Conservation (phyloP, 2,329 filamentous ascomycete genomes). For the Fusarium pseudonygamai region DNA sequence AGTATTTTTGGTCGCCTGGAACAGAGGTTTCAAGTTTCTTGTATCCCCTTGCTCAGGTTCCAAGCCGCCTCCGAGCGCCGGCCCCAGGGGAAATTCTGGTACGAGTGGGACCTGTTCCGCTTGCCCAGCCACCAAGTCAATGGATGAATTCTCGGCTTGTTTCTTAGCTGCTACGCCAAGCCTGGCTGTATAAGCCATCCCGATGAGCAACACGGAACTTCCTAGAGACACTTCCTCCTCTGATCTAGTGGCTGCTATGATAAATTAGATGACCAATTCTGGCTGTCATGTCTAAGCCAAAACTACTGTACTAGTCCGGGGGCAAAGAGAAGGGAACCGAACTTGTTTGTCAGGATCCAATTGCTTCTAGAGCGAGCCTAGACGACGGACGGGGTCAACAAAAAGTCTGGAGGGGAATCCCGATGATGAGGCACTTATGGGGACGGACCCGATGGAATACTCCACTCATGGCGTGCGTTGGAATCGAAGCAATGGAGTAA, state of each 20-base stretch:
- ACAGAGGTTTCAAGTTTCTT: background rate
- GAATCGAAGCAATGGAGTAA: background rate
- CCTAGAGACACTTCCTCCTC: constrained; percentile 1
- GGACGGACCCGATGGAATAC: constrained; percentile 22
- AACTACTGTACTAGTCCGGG: background rate
- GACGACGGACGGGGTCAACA: background rate
- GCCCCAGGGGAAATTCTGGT: constrained; percentile 16
- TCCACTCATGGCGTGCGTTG: constrained; percentile 39
- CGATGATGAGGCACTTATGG: constrained; percentile 37
- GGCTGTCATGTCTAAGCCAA: background rate
- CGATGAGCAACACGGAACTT: constrained; percentile 18
- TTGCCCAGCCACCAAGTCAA: constrained; percentile 3
- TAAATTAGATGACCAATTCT: background rate
- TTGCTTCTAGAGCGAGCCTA: constrained; percentile 29
- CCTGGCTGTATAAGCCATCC: constrained; percentile 21
- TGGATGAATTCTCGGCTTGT: constrained; percentile 14
- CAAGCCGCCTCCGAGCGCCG: constrained; percentile 17
- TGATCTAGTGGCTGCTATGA: constrained; percentile 4
- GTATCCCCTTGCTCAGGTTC: background rate
- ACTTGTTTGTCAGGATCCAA: background rate
- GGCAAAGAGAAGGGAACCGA: background rate
- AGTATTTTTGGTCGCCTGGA: background rate
- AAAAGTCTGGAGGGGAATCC: constrained; percentile 13
- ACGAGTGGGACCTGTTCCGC: constrained; percentile 20
- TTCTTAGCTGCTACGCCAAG: constrained; percentile 28